Evolutionary conservation across 2,329 filamentous ascomycete genomes (phyloP), one percentile per base, ranked within the genome.

Genomic region (Decorospora gaudefroyi): DNA sequence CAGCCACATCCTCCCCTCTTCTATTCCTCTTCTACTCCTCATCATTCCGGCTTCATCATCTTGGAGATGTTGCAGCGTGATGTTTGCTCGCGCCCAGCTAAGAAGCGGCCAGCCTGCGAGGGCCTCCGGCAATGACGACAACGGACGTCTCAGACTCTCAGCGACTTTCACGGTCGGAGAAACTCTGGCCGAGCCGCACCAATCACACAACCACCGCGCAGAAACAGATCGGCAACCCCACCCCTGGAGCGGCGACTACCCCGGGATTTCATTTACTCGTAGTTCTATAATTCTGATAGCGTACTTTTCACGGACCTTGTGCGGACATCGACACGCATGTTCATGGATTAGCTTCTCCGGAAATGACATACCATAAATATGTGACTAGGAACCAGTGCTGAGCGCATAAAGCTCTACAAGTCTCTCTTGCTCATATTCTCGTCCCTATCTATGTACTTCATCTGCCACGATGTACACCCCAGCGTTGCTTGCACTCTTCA

Each of bases 101-200:
- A n/a, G n/a, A n/a, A n/a, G n/a, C n/a, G n/a, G n/a, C n/a, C n/a
- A n/a, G n/a, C n/a, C n/a, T n/a, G n/a, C n/a, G n/a, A n/a, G n/a
- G n/a, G n/a, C n/a, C n/a, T n/a, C 37, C 43, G 37, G 43, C 26
- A 42, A 36, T 42, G 32, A 28, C 12, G 12, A 33, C 21, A 13
- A 26, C 17, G 36, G 30, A 32, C 30, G 10, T 13, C n/a, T 23
- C 13, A 17, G 35, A n/a, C 27, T 25, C 27, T 21, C 18, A 18
- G 16, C 27, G 19, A 19, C 6, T 28, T 31, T 16, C 12, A 8
- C 25, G 12, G 21, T 32, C 49, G 49, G 49, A 52, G 43, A 40
- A 55, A 53, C 34, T 47, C 11, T 16, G 19, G 11, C 44, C 25
- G 15, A 32, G 23, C 48, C 46, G 51, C 51, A 54, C 51, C 51